These are phyloP conservation scores for Ogataea saltuana DNA, from an alignment of 805 yeast species.

Conservation along the genomic window DNA sequence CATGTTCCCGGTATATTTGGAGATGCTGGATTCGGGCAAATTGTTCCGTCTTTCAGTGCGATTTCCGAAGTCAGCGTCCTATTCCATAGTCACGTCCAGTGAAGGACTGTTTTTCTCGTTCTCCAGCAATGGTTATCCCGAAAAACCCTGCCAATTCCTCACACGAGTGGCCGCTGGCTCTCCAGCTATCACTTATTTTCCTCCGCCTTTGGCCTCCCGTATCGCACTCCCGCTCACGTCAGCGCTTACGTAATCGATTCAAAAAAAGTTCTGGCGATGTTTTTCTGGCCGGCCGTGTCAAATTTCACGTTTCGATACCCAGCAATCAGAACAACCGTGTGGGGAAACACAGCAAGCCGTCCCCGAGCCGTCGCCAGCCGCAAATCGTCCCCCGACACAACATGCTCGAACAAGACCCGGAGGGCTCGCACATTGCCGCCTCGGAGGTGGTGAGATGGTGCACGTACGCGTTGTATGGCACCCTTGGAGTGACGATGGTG, in stretches of 20 bases:
- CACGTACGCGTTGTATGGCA: constrained; percentile 12
- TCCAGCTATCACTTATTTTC: background rate
- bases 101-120: background rate
- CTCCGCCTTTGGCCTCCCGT: background rate
- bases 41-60: too few relatives aligned
- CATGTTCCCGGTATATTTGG: too few relatives aligned
- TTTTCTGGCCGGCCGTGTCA: too few relatives aligned
- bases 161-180: too few relatives aligned
- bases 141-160: too few relatives aligned
- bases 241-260: background rate
- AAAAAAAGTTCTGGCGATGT: too few relatives aligned
- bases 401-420: background rate
- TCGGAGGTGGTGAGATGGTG: constrained; percentile 21
- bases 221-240: background rate
- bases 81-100: background rate
- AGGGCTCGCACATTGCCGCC: constrained; percentile 1
- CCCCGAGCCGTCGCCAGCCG: background rate
- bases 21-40: too few relatives aligned
- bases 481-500: constrained; percentile 16
- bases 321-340: background rate
- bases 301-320: too few relatives aligned
- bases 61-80: background rate
- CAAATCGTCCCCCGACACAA: background rate
- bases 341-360: background rate
- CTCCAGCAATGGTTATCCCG: too few relatives aligned